phyloP scores from a whole-genome alignment of 2,329 filamentous ascomycete genomes.

The Penicillium griseofulvum region DNA sequence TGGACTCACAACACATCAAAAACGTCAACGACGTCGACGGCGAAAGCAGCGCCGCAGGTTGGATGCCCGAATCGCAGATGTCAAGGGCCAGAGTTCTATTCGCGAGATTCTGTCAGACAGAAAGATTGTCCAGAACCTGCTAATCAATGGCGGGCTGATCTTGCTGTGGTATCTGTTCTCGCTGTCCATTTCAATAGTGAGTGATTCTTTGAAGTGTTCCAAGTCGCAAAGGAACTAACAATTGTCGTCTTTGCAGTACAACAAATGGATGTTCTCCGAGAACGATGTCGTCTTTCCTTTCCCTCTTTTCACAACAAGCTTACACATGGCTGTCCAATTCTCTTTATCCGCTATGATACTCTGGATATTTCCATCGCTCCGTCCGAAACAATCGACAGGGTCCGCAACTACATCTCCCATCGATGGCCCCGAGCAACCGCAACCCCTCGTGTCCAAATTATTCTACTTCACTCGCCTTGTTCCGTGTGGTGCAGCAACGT shows the following conservation, averaged over 20 bases:
- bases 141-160: slow-evolving; percentile 79
- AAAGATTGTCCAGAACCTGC: slow-evolving; percentile 65
- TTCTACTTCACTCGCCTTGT: slow-evolving; percentile 92
- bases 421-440: slow-evolving; percentile 50
- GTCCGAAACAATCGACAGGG: slow-evolving; percentile 55
- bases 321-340: slow-evolving; percentile 97
- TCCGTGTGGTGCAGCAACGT: slow-evolving; percentile 88
- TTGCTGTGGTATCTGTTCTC: slow-evolving; percentile 89
- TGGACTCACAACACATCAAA: slow-evolving; percentile 73
- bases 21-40: slow-evolving; percentile 62
- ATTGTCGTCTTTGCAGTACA: slow-evolving; percentile 63
- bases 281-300: slow-evolving; percentile 86
- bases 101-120: slow-evolving; percentile 64
- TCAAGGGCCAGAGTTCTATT: slow-evolving; percentile 65
- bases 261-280: slow-evolving; percentile 99
- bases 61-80: slow-evolving; percentile 66
- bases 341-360: slow-evolving; percentile 72
- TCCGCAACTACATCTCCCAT: slow-evolving; percentile 34
- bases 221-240: slow-evolving; percentile 10
- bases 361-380: slow-evolving; percentile 76
- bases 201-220: slow-evolving; percentile 31
- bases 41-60: slow-evolving; percentile 66
- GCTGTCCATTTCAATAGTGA: slow-evolving; percentile 83
- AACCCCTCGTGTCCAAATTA: slow-evolving; percentile 73
- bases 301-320: slow-evolving; percentile 88